Base-by-base conservation (phyloP, 805 yeast genomes). In the Sugiyamaella chiloensis region DNA sequence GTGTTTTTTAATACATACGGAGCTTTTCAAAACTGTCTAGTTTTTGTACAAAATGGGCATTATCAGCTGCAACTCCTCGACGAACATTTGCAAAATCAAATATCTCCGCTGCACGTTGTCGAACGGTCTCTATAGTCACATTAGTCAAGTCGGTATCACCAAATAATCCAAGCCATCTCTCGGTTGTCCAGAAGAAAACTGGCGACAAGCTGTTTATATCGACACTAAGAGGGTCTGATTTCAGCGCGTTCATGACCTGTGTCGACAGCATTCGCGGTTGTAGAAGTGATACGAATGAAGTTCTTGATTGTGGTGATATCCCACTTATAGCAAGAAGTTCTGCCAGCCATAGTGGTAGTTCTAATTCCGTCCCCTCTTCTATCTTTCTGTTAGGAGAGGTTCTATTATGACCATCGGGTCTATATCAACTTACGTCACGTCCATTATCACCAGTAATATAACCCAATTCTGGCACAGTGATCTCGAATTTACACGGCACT, bases 341-440 rank as follows among this genome's bases (percentile, higher is more conserved):
- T 0, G 96, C 95, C 34, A 91, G 66, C 98, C 98, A 91, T 24
- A 89, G 64, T 0, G 98, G 98, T 20, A 91, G 71, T 49, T 86
- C 90, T 2, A 88, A 59, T 58, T 80, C 81, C 2, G 89, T 73
- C 27, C 80, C 81, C 56, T 78, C 73, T 46, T 69, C 66, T 24
- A 83, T 70, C 51, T 80, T 24, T 8, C 14, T 5, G n/a, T n/a
- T n/a, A n/a, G n/a, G n/a, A n/a, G n/a, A n/a, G 11, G 48, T 41
- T 16, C 19, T 30, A 9, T 17, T 19, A 32, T 21, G 29, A 14
- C 4, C 31, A 24, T 16, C 23, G 12, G 24, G 14, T 5, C 17
- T 34, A 19, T 4, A 20, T 24, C 2, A 12, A 54, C 63, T 19
- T 40, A 71, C 66, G n/a, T 67, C 64, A 53, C 79, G 74, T 1